Conservation (phyloP, 1,139 yeast species). For the Lodderomyces pseudojiufengensis region DNA sequence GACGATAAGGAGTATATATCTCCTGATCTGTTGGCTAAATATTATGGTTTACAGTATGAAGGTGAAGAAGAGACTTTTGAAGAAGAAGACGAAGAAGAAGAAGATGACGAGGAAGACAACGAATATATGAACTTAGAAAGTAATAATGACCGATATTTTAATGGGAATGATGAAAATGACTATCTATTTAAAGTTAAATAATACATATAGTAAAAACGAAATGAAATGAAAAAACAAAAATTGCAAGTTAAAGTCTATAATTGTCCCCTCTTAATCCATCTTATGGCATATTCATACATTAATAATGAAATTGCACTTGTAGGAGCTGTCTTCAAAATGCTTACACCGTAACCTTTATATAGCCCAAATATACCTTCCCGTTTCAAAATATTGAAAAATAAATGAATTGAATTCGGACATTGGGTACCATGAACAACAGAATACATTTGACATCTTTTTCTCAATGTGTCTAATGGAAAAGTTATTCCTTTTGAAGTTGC, state of each 20-base stretch:
- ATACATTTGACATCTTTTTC: slow-evolving; percentile 74
- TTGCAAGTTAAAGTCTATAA: too few species aligned
- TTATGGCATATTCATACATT: slow-evolving; percentile 53
- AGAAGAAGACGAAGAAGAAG: slow-evolving; percentile 16
- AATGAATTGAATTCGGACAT: slow-evolving; percentile 16
- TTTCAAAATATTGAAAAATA: slow-evolving; percentile 33
- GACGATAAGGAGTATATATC: slow-evolving; percentile 40
- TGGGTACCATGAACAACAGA: slow-evolving; percentile 20
- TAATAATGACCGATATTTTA: slow-evolving; percentile 20
- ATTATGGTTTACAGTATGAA: slow-evolving; percentile 23
- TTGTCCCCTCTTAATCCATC: slow-evolving; percentile 10
- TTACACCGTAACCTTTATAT: slow-evolving; percentile 69
- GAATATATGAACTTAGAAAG: slow-evolving; percentile 19
- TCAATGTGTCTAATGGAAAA: slow-evolving; percentile 81
- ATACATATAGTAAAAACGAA: not conserved
- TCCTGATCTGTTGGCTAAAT: slow-evolving; percentile 40
- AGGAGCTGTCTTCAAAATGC: slow-evolving; percentile 75
- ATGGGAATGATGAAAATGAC: slow-evolving; percentile 27
- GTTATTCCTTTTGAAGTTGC: slow-evolving; percentile 65
- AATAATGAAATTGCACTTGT: slow-evolving; percentile 77
- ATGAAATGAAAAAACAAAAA: not conserved
- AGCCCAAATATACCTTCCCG: slow-evolving; percentile 64
- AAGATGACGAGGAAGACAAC: slow-evolving; percentile 16
- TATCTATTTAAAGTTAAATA: slow-evolving; percentile 27
- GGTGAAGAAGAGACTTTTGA: slow-evolving; percentile 18